Conservation (phyloP, 148 eudicot species). For the Euryodendron excelsum region DNA sequence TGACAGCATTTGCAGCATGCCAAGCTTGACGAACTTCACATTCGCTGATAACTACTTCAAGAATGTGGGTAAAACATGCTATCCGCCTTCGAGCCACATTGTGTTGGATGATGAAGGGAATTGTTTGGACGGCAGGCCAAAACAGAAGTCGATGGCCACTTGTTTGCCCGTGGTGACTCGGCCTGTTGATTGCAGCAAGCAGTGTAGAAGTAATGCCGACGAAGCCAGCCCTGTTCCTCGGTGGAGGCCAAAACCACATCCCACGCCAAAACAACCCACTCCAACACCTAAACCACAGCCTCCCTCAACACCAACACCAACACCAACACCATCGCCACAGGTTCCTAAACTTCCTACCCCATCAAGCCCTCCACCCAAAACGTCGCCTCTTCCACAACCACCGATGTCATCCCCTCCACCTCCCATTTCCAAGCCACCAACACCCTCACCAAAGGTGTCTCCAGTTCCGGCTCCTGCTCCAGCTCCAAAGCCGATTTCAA, state of each 20-base stretch:
- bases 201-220: conserved; percentile 18
- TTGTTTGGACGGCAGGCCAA: conserved; percentile 35
- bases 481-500: conserved; percentile 11
- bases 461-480: conserved; percentile 13
- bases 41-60: conserved; percentile 43
- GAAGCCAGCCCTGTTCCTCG: background rate
- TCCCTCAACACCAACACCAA: conserved; percentile 10
- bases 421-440: conserved; percentile 16
- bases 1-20: conserved; percentile 41
- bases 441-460: conserved; percentile 12
- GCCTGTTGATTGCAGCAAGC: conserved; percentile 42
- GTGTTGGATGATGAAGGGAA: conserved; percentile 33
- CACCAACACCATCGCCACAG: conserved; percentile 3
- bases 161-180: conserved; percentile 29
- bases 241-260: conserved; percentile 12
- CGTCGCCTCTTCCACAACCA: conserved; percentile 10
- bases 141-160: conserved; percentile 34
- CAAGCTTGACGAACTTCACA: conserved; percentile 27
- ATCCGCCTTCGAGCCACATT: background rate
- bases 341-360: background rate
- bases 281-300: conserved; percentile 7
- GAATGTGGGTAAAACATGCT: conserved; percentile 29
- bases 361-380: conserved; percentile 5
- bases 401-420: conserved; percentile 13
- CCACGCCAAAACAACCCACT: conserved; percentile 13